Base-by-base conservation (phyloP, 257 asterid genomes). In the Scutellaria galericulata region DNA sequence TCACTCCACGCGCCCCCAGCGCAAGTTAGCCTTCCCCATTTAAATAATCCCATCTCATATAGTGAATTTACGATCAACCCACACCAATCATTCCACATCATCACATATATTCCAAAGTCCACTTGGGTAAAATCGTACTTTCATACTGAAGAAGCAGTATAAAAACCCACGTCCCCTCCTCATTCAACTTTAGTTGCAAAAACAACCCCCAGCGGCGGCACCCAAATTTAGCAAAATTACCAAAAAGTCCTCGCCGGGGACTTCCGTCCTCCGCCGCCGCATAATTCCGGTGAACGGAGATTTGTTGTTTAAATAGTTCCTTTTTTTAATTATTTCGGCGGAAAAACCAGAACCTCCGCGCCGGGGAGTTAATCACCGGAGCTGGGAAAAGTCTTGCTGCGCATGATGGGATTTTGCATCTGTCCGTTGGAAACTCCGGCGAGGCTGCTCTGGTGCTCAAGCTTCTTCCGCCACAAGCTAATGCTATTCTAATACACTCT, bases 381-480 rank as follows among this genome's bases (percentile, higher is more conserved):
- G 83, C 96, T 89, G 87, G 88, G 90, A 62, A 74, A 81, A 68
- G 82, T 75, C 31, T 73, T 72, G 59, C 55, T 51, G 75, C 84
- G 88, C 84, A 80, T 91, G 99, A 94, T 92, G 98, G 97, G 97
- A 83, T 89, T 90, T 90, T 86, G 95, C 80, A 77, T 92, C 68
- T 94, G 93, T 58, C 98, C 96, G 81, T 80, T 92, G 96, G 92
- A 88, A 20, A 79, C 85, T 22, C 97, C 98, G 90, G 96, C 99
- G 74, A 87, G 98, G 86, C 80, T 95, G 56, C 90, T 95, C 48
- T 95, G 99, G 99, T 90, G 95, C 82, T 92, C 98, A 64, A 95
- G 99, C 78, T 95, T 95, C 86, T 95, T 95, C 87, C 99, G 99
- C 90, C 99, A 95, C 79, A 95, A 95, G 95, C 82, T 89, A 73